phyloP scores from a whole-genome alignment of 768 basidiomycete genomes.

The Trametes punicea region DNA sequence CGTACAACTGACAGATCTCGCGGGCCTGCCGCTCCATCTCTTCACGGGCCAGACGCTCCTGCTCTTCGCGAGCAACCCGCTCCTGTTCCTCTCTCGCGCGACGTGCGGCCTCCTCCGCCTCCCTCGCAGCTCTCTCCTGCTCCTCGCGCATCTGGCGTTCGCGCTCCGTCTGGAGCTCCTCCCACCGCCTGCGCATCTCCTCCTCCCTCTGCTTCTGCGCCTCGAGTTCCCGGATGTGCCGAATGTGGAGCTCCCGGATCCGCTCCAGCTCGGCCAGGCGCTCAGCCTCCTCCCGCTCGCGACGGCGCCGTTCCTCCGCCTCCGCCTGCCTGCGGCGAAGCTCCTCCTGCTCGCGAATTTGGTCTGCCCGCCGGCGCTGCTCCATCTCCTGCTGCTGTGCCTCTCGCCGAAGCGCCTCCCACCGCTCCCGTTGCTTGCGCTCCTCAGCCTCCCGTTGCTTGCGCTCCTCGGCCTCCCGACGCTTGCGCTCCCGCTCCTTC shows the following conservation, averaged over 20 bases:
- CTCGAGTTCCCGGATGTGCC: not conserved
- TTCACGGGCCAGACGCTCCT: not conserved
- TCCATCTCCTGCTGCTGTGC: not conserved
- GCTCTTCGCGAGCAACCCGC: not conserved
- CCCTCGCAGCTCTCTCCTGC: not conserved
- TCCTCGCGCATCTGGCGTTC: slow-evolving; percentile 7
- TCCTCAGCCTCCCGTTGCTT: not conserved
- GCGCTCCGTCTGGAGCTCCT: not conserved
- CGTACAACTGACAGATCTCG: slow-evolving; percentile 10
- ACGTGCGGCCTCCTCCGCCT: not conserved
- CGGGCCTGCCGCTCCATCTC: not conserved
- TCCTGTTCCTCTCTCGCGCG: not conserved
- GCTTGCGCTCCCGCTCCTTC: not conserved
- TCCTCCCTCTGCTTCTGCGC: slow-evolving; percentile 3
- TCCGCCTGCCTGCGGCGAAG: not conserved
- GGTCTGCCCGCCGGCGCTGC: not conserved
- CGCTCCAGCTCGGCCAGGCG: not conserved
- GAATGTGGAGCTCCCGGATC: not conserved
- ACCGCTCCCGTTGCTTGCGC: not conserved
- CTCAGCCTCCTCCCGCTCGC: not conserved
- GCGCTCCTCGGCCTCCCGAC: not conserved
- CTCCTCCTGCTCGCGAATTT: slow-evolving; percentile 1
- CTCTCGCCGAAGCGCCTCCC: not conserved
- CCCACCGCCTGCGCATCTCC: not conserved
- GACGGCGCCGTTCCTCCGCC: not conserved